Percentiles rank a stretch among this genome's conserved stretches.
Conservation (phyloP, 805 yeast species). For the Wickerhamomyces kurtzmanii region DNA sequence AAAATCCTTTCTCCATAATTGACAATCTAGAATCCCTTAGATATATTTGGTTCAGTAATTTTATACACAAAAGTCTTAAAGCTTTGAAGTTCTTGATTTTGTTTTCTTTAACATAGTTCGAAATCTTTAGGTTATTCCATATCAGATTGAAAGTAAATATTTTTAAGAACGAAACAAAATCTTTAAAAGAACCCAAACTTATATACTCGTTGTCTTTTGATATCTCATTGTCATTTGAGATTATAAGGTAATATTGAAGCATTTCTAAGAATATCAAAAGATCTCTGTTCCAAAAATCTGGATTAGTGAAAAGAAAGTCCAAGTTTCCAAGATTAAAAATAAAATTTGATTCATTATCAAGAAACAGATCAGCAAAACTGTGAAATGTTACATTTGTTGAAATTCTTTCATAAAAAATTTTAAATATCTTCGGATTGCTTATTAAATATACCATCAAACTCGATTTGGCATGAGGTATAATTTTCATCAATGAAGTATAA, state of each 20-base stretch:
- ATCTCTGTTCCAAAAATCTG: slow-evolving; percentile 16
- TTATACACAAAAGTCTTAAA: slow-evolving; percentile 29
- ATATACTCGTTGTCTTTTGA: slow-evolving; percentile 30
- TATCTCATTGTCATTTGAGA: slow-evolving; percentile 58
- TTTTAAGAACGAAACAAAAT: slow-evolving; percentile 38
- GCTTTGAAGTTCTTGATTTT: slow-evolving; percentile 4
- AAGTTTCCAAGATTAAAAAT: slow-evolving; percentile 1
- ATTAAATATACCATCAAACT: slow-evolving; percentile 30
- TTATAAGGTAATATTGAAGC: slow-evolving; percentile 55
- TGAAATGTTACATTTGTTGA: slow-evolving; percentile 11
- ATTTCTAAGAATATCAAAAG: slow-evolving; percentile 48
- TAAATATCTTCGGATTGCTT: slow-evolving; percentile 28
- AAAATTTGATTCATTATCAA: slow-evolving; percentile 3
- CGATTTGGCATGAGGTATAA: slow-evolving; percentile 27
- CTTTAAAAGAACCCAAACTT: slow-evolving; percentile 23
- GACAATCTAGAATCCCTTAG: slow-evolving; percentile 53
- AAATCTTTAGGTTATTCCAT: slow-evolving; percentile 20
- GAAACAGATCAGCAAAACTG: slow-evolving; percentile 3
- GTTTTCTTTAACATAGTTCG: not conserved
- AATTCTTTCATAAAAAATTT: slow-evolving; percentile 21
- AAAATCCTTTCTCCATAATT: slow-evolving; percentile 39
- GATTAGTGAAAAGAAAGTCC: slow-evolving; percentile 2
- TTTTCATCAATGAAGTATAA: slow-evolving; percentile 21
- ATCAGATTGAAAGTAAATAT: slow-evolving; percentile 38
- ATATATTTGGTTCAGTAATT: slow-evolving; percentile 54